These are phyloP conservation scores for Melanopsichium pennsylvanicum DNA, from an alignment of 1,284 basidiomycete genomes.

Conservation along the genomic window DNA sequence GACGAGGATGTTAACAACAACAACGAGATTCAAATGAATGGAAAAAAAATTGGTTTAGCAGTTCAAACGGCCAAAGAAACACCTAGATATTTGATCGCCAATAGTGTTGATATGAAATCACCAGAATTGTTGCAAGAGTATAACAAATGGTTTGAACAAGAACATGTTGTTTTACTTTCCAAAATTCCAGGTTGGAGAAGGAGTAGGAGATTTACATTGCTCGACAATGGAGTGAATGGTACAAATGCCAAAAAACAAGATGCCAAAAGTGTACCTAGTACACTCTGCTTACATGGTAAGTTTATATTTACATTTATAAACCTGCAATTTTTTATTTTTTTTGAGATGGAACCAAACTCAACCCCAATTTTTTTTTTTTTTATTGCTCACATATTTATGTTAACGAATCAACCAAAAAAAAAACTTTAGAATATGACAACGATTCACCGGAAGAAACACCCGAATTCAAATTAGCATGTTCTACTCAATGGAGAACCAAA, in stretches of 20 bases:
- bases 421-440: constrained; percentile 40
- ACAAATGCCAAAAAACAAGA: constrained; percentile 14
- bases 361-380: neutral
- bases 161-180: constrained; percentile 42
- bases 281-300: constrained; percentile 49
- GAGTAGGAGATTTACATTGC: constrained; percentile 48
- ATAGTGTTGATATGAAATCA: constrained; percentile 39
- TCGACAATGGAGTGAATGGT: constrained; percentile 46
- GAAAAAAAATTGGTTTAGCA: constrained; percentile 6
- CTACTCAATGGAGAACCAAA: constrained; percentile 37
- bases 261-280: constrained; percentile 22
- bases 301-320: neutral
- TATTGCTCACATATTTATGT: neutral
- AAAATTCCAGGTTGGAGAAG: constrained; percentile 55
- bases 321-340: neutral
- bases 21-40: too few relatives aligned
- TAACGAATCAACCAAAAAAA: neutral
- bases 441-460: constrained; percentile 12
- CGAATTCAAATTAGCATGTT: constrained; percentile 36
- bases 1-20: constrained; percentile 11
- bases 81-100: constrained; percentile 32
- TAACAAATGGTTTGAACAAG: constrained; percentile 49
- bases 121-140: constrained; percentile 21
- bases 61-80: constrained; percentile 19
- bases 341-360: too few relatives aligned